phyloP scores from a whole-genome alignment of 306 rosid species.

The Prunus mongolica region DNA sequence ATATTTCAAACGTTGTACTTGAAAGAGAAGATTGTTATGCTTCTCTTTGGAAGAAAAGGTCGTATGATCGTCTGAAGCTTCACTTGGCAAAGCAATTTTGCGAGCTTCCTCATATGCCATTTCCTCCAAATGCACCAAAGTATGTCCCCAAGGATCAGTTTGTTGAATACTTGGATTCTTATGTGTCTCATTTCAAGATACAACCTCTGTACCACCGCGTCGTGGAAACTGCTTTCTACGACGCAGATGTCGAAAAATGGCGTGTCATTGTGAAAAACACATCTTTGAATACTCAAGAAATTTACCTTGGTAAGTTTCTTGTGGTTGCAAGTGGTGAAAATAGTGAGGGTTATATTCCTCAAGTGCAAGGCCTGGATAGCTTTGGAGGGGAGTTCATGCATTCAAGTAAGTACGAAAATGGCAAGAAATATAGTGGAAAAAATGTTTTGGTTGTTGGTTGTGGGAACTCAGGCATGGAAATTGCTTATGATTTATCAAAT shows the following conservation, averaged over 20 bases:
- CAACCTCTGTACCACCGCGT: constrained; percentile 8
- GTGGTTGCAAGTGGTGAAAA: constrained; percentile 69
- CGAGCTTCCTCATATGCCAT: constrained; percentile 20
- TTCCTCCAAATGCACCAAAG: constrained; percentile 14
- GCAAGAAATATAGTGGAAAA: constrained; percentile 34
- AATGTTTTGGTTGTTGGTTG: constrained; percentile 67
- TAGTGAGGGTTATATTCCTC: constrained; percentile 37
- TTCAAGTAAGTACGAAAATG: constrained; percentile 42
- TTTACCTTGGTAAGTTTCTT: constrained; percentile 33
- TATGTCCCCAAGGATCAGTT: constrained; percentile 42
- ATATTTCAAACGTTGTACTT: constrained; percentile 19
- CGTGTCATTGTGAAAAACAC: constrained; percentile 20
- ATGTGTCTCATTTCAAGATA: constrained; percentile 31
- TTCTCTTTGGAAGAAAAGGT: constrained; percentile 34
- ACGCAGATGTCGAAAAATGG: constrained; percentile 30
- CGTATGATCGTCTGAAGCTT: constrained; percentile 28
- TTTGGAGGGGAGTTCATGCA: constrained; percentile 51
- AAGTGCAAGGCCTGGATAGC: constrained; percentile 28
- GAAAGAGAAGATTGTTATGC: constrained; percentile 29
- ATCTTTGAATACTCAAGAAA: not conserved
- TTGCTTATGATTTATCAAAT: constrained; percentile 54
- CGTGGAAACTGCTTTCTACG: constrained; percentile 30
- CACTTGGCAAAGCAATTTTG: constrained; percentile 32
- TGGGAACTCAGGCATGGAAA: constrained; percentile 80
- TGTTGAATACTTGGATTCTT: constrained; percentile 43